phyloP scores from a whole-genome alignment of 2,329 filamentous ascomycete species.

The Plectosphaerella plurivora region DNA sequence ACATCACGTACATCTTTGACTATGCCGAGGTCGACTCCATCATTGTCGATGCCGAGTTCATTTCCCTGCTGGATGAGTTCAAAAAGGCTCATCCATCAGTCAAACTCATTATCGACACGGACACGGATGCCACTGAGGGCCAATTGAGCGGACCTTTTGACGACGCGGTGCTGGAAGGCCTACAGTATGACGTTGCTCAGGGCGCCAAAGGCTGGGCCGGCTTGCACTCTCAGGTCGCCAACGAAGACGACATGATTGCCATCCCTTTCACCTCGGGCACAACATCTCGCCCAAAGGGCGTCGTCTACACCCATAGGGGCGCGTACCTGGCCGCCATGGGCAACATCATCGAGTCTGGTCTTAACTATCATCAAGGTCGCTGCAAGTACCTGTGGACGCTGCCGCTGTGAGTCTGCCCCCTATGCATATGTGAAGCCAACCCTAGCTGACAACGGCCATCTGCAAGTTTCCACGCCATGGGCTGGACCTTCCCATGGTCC shows the following conservation, averaged over 20 bases:
- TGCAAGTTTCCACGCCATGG: conserved; percentile 58
- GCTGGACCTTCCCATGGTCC: conserved; percentile 91
- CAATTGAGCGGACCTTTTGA: conserved; percentile 77
- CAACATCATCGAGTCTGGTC: conserved; percentile 83
- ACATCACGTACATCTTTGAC: conserved; percentile 86
- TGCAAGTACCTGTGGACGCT: conserved; percentile 89
- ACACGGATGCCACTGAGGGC: conserved; percentile 74
- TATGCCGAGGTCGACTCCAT: conserved; percentile 84
- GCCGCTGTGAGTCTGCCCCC: conserved; percentile 72
- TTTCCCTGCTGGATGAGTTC: conserved; percentile 64
- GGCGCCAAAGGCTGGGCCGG: conserved; percentile 72
- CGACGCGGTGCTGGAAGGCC: conserved; percentile 74
- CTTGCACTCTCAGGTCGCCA: conserved; percentile 62
- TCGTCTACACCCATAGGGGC: conserved; percentile 85
- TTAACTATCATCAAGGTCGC: conserved; percentile 66
- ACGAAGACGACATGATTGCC: conserved; percentile 79
- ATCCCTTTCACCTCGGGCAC: conserved; percentile 94
- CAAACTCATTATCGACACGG: conserved; percentile 72
- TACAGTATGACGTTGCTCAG: conserved; percentile 63
- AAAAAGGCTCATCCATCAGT: conserved; percentile 55
- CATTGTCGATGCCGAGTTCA: conserved; percentile 80
- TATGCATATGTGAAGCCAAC: neutral
- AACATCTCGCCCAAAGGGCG: conserved; percentile 86
- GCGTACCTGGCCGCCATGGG: conserved; percentile 79
- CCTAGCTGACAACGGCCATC: neutral